Conservation (phyloP, 169 alveolate genomes). For the Plasmodium reichenowi region DNA sequence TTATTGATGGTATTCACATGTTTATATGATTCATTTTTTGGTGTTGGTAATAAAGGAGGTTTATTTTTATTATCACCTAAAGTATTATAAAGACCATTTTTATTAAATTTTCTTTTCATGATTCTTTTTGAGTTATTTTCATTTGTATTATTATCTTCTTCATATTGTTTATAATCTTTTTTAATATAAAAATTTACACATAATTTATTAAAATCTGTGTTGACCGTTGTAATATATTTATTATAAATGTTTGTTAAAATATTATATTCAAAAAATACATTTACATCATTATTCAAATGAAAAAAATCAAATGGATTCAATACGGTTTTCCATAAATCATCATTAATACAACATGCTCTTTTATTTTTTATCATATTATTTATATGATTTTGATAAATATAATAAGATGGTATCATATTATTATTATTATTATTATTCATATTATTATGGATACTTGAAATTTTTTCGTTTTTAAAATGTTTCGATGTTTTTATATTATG, state of each 20-base stretch:
- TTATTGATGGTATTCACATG: background rate
- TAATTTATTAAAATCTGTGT: background rate
- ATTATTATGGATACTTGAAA: constrained; percentile 9
- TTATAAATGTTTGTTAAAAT: background rate
- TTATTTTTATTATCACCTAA: constrained; percentile 11
- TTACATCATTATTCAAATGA: constrained; percentile 36
- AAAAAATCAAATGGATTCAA: constrained; percentile 44
- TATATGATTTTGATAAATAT: constrained; percentile 29
- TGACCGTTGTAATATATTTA: background rate
- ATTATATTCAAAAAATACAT: constrained; percentile 39
- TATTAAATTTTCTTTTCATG: background rate
- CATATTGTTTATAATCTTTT: background rate
- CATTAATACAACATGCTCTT: background rate
- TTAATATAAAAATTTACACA: constrained; percentile 15
- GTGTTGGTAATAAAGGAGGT: constrained; percentile 36
- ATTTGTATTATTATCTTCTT: background rate
- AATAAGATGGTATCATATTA: constrained; percentile 10
- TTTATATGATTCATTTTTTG: background rate
- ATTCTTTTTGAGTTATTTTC: background rate
- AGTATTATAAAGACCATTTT: background rate
- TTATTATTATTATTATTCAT: constrained; percentile 22
- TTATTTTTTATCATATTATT: constrained; percentile 12
- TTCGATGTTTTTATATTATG: constrained; percentile 1
- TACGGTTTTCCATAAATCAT: constrained; percentile 32
- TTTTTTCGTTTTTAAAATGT: background rate